These are phyloP conservation scores for Rhododendron ovatum DNA, from an alignment of 148 eudicot genomes.

Conservation along the genomic window DNA sequence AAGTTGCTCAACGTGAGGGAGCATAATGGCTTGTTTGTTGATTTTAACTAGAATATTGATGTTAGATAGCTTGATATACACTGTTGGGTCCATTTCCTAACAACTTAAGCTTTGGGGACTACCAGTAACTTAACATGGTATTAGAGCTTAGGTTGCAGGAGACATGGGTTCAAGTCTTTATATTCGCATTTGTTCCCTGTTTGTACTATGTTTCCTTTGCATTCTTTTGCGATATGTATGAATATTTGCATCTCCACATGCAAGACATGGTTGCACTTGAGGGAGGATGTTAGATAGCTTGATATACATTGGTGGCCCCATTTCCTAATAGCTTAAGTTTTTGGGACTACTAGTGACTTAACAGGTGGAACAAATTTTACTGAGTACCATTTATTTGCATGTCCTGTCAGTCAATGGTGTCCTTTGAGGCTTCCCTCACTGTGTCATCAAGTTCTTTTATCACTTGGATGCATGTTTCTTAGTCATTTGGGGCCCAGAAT, in stretches of 20 bases:
- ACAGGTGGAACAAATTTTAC: not conserved
- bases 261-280: not conserved
- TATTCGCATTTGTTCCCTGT: not conserved
- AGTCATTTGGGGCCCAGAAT: not conserved
- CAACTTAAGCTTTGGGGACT: not conserved
- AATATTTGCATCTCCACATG: not conserved
- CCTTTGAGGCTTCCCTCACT: not conserved
- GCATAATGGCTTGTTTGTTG: not conserved
- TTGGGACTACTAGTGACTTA: not conserved
- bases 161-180: not conserved
- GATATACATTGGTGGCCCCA: not conserved
- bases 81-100: not conserved
- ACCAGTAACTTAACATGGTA: not conserved
- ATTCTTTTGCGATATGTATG: not conserved
- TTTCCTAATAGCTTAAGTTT: not conserved
- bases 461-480: not conserved
- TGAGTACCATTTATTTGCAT: not conserved
- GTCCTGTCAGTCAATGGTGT: not conserved
- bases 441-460: not conserved
- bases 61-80: not conserved
- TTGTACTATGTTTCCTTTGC: not conserved
- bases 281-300: not conserved
- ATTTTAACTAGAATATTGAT: not conserved
- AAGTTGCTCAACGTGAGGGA: not conserved
- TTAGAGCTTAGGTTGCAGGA: not conserved